phyloP scores from a whole-genome alignment of 495 filamentous ascomycete species.

The Xylaria sp. region DNA sequence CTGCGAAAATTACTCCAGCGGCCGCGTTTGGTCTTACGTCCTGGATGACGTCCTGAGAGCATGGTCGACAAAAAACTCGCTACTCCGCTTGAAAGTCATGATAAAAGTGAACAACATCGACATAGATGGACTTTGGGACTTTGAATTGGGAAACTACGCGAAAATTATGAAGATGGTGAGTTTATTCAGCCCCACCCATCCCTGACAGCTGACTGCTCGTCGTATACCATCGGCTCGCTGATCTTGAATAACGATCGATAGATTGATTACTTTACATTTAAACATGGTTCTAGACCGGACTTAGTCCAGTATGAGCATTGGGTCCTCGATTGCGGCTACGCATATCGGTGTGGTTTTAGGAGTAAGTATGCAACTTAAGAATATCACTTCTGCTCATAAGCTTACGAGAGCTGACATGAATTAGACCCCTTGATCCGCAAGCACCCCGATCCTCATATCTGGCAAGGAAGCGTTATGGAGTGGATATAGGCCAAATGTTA shows the following conservation, averaged over 20 bases:
- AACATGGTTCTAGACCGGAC: slow-evolving; percentile 32
- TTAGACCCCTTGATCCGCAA: slow-evolving; percentile 37
- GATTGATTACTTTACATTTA: slow-evolving; percentile 38
- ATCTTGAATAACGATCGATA: slow-evolving; percentile 13
- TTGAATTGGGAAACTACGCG: slow-evolving; percentile 36
- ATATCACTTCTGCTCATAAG: background rate
- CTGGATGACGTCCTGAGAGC: slow-evolving; percentile 35
- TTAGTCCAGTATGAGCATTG: slow-evolving; percentile 42
- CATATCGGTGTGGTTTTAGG: slow-evolving; percentile 34
- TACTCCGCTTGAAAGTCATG: slow-evolving; percentile 41
- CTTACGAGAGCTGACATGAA: slow-evolving; percentile 11
- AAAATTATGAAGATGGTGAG: slow-evolving; percentile 30
- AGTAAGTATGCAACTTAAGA: slow-evolving; percentile 31
- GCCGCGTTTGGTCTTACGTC: slow-evolving; percentile 40
- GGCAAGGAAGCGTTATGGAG: slow-evolving; percentile 28
- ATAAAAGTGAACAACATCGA: slow-evolving; percentile 38
- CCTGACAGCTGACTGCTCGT: background rate
- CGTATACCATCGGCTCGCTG: slow-evolving; percentile 6
- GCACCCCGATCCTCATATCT: slow-evolving; percentile 38
- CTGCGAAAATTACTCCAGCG: slow-evolving; percentile 34
- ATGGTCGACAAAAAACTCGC: slow-evolving; percentile 37
- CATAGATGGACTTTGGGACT: slow-evolving; percentile 32
- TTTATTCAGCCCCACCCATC: background rate
- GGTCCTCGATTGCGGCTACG: slow-evolving; percentile 39
- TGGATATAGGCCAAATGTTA: slow-evolving; percentile 16